Conservation (phyloP, 305 asterid genomes). For the Rubia balearica region DNA sequence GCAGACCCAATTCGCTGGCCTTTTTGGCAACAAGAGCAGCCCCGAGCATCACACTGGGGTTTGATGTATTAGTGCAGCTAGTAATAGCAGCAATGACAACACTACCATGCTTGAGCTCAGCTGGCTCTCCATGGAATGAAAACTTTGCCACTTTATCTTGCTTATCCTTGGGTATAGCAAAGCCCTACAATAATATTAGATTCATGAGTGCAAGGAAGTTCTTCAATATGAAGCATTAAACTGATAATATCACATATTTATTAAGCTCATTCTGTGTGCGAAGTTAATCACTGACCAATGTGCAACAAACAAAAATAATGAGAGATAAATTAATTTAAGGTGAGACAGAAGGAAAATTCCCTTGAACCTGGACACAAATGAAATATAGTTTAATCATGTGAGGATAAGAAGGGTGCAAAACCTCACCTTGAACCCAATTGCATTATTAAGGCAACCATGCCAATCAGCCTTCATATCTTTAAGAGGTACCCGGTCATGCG, state of each 20-base stretch:
- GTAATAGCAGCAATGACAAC: slow-evolving; percentile 97
- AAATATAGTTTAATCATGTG: slow-evolving; percentile 1
- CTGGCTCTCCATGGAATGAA: slow-evolving; percentile 75
- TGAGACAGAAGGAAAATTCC: neutral
- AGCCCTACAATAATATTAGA: slow-evolving; percentile 47
- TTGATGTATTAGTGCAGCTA: slow-evolving; percentile 97
- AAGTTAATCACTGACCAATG: neutral
- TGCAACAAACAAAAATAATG: neutral
- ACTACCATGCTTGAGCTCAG: slow-evolving; percentile 94
- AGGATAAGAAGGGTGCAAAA: neutral
- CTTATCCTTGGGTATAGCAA: slow-evolving; percentile 88
- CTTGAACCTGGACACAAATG: neutral
- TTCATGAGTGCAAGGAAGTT: neutral
- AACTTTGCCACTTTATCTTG: slow-evolving; percentile 76
- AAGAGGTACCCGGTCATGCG: slow-evolving; percentile 88
- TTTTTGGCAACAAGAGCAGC: slow-evolving; percentile 96
- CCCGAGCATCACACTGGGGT: slow-evolving; percentile 98
- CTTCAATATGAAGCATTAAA: neutral
- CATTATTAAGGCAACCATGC: slow-evolving; percentile 91
- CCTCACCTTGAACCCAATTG: slow-evolving; percentile 93
- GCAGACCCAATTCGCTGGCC: slow-evolving; percentile 79
- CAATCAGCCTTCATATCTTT: slow-evolving; percentile 95
- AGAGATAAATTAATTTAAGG: neutral
- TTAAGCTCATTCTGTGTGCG: neutral
- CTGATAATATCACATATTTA: neutral